Base-by-base conservation (phyloP, 2,329 filamentous ascomycete species). In the Neopestalotiopsis clavispora region DNA sequence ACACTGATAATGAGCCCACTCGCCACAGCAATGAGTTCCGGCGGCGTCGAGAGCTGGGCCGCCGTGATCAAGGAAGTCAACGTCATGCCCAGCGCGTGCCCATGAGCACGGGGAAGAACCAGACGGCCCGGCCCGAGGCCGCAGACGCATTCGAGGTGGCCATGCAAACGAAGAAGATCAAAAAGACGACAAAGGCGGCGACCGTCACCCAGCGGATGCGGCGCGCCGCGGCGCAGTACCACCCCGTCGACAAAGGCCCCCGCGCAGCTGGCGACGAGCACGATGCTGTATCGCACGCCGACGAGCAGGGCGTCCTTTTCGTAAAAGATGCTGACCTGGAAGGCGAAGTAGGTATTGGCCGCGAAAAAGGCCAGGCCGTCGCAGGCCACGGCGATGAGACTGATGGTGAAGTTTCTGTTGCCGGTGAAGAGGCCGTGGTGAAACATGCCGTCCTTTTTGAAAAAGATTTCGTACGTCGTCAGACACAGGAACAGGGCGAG, bases 301-400 rank as follows among this genome's bases (percentile, higher is more conserved):
- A 77, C 75, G 7, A 79, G 69, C 2, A 83, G 72, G 6, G 74
- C 66, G 67, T 82, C 80, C 0, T 72, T 73, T 68, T 82, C 80
- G 68, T 82, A 82, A 5, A 83, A 68, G 1, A 81, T 70, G 45
- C 71, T 74, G 64, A 76, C 74, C 72, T 83, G 74, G 63, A 80
- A 82, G n/a, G 80, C 77, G 52, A 83, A 83, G 72, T 83, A 83
- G 67, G 76, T 80, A 70, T 82, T 83, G n/a, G 77, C 78, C 0
- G 80, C 78, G 65, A 82, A 82, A 69, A 83, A 83, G 14, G 76
- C 77, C 0, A 82, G 65, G 14, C 81, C 81, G 65, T 83, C 81
- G 13, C 74, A 73, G 52, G 81, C 81, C 20, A 82, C 75, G 52
- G 78, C 80, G 9, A 78, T 58, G 1, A 80, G 68, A 0, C 78